Evolutionary conservation across 2,329 filamentous ascomycete species (phyloP), one percentile per base, ranked within the genome.

Genomic region (Verticillium tricorpus): DNA sequence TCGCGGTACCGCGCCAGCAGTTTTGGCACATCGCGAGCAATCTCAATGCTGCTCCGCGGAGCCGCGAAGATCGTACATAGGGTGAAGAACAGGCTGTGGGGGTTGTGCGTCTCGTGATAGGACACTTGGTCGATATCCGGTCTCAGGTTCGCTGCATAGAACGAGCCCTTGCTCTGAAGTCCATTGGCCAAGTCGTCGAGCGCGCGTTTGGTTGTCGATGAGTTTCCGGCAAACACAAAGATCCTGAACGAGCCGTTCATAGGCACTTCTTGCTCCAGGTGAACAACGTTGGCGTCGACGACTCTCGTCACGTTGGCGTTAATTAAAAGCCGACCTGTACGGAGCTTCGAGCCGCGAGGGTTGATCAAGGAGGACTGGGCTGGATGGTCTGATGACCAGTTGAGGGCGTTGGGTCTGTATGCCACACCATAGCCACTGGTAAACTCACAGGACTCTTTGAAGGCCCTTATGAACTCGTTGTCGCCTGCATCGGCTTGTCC

Each of bases 371-470:
- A 76, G 19, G 90, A 91, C 69, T 89, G 82, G 15, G 89, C 91
- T 1, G 86, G 81, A 75, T 97, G 93, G 3, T 79, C 78, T 0
- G 85, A 74, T 11, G 89, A 90, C 91, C 92, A 96, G 78, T 96
- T 97, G 76, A 96, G 82, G 34, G 85, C 77, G 76, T 96, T 97
- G 60, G 90, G 82, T 66, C 88, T 84, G 78, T 97, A 97, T 34
- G 88, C 89, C 25, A 97, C 92, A 63, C 93, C 93, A 73, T 96
- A 97, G 62, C 93, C 93, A 66, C 90, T 93, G 12, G 93, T 97
- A 75, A 97, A 96, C 71, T 95, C 92, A 80, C 93, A 97, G 34
- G 88, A 87, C 62, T 91, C 91, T 74, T 97, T 97, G 82, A 97
- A 97, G 0, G 89, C 92, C 77, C 89, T 89, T 72, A 96, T 86